A percentile compares a stretch with the other conserved stretches of the same genome.
Evolutionary conservation across 306 rosid genomes (phyloP).

Genomic region (Nissolia schottii): DNA sequence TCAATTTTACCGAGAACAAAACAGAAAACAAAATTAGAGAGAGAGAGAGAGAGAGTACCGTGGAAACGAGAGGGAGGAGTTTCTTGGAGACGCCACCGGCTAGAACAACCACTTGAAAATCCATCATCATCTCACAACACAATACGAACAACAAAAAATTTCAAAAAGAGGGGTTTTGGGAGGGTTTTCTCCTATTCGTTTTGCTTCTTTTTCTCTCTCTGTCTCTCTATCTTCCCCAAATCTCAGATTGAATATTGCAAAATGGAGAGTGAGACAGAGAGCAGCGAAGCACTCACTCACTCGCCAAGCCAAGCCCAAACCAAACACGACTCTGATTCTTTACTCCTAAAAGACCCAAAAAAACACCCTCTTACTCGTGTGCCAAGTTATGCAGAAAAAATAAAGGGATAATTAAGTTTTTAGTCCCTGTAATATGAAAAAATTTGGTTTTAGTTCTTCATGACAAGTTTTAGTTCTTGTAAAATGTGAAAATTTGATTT

Average conservation of each 20-base stretch:
- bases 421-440: no score
- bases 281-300: background rate
- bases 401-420: no score
- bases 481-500: no score
- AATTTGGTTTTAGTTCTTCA: no score
- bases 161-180: constrained; percentile 22
- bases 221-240: no score
- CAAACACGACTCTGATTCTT: background rate
- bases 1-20: background rate
- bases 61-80: constrained; percentile 79
- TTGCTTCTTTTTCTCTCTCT: no score
- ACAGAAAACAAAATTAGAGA: background rate
- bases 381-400: no score
- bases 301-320: background rate
- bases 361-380: no score
- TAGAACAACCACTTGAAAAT: constrained; percentile 91
- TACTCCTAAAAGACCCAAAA: no score
- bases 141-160: background rate
- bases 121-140: constrained; percentile 57
- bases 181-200: constrained; percentile 4
- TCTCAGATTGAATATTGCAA: background rate
- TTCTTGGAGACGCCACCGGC: constrained; percentile 88
- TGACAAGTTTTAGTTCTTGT: no score
- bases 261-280: background rate
- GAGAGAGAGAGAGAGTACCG: background rate